Evolutionary conservation across 2,329 filamentous ascomycete species (phyloP), one percentile per base, ranked within the genome.

Genomic region (Monilinia fructigena): DNA sequence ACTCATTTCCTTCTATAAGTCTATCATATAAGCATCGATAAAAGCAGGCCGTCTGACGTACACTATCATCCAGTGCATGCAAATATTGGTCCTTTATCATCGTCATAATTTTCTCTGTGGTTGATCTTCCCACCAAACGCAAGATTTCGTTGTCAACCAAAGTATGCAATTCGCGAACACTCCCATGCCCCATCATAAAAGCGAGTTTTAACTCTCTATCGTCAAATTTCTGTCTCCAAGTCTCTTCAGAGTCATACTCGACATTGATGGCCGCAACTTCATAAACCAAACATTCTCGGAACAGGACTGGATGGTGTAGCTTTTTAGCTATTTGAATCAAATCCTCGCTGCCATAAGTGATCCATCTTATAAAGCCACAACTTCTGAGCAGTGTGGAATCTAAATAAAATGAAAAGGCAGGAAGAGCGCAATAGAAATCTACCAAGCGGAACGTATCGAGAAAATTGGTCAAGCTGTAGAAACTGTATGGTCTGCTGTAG

Each of bases 371-470:
- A 6, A 64, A 60, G 3, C 20, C 10, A 1, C 26, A 38, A 47
- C 60, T 64, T 8, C 8, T 55, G 0, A 20, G 16, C 1, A 65
- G 4, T 3, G 52, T 47, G 2, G 47, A 55, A 55, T 42, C 35
- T 3, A 67, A 31, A 48, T 48, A 55, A 47, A 11, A 14, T 26
- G 47, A 63, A 31, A 53, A n/a, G 1, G 58, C 56, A 1, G 68
- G 68, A 23, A 68, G 55, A 14, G 67, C 63, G 50, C 64, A 65
- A 50, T 69, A 70, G 23, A 23, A 23, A 23, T 68, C 66, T 10
- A 67, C 67, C 18, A 66, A 55, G 38, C 64, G 47, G n/a, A 58
- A 63, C 40, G 67, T 60, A 26, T 62, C 54, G 1, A n/a, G 28
- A 14, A 71, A 45, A 14, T 61, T 47, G 0, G 52, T 10, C 10